Conservation (phyloP, 441 rosid species). For the Euphorbia corollata region DNA sequence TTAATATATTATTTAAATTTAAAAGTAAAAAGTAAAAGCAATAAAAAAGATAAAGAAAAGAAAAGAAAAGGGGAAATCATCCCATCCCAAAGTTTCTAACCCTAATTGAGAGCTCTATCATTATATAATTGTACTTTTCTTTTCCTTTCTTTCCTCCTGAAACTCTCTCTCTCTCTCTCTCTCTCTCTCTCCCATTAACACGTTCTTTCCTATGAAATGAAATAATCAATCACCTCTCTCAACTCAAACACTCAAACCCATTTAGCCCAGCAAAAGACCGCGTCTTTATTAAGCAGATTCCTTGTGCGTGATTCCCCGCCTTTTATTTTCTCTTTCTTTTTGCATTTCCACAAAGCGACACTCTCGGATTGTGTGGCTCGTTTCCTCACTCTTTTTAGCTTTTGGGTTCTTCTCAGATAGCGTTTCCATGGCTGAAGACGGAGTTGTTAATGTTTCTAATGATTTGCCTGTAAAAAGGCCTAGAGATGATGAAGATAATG, state of each 20-base stretch:
- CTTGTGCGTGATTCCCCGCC: constrained; percentile 6
- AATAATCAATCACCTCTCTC: neutral
- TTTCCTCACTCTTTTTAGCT: neutral
- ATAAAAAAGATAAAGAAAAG: neutral
- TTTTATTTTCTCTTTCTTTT: neutral
- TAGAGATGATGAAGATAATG: constrained; percentile 51
- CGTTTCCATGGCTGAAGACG: constrained; percentile 44
- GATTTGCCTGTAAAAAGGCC: constrained; percentile 69
- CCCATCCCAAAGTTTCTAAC: constrained; percentile 20
- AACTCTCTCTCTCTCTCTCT: neutral
- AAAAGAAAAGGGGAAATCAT: neutral
- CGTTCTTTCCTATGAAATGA: neutral
- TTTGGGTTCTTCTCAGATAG: neutral
- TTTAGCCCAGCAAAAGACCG: constrained; percentile 8
- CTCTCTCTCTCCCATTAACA: neutral
- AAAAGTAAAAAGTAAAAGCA: neutral
- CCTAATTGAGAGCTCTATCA: constrained; percentile 42
- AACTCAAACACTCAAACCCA: neutral
- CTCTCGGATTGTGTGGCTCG: constrained; percentile 22
- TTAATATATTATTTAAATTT: too few species aligned
- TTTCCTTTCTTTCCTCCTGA: too few species aligned
- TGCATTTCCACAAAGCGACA: neutral
- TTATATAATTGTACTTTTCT: constrained; percentile 1
- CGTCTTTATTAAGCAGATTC: constrained; percentile 31
- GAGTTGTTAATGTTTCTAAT: constrained; percentile 19